Base-by-base conservation (phyloP, 345 rosid species). In the Rubroshorea leprosula region DNA sequence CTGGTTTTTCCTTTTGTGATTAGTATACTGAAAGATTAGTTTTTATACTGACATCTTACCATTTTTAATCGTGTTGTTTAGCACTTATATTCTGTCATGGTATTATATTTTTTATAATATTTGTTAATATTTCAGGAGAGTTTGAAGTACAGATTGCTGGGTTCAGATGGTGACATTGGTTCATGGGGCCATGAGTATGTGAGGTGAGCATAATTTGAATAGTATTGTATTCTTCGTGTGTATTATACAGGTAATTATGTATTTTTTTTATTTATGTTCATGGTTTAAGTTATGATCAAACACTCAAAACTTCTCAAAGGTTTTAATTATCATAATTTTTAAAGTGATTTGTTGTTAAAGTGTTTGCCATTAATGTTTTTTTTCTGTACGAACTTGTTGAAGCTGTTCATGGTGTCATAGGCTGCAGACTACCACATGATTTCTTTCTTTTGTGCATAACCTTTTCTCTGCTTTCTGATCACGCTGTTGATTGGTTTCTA, bases 151-250 rank as follows among this genome's bases (percentile, higher is more conserved):
- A 80, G 95, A 77, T 75, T 94, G 70, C 50, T 79, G 70, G 99
- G 99, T 60, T 73, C 96, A 9, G 90, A 74, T 69, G 89, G 89
- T 62, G 99, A 94, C 69, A 85, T 94, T 45, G 97, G 95, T 69
- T 94, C 96, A 0, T 94, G 96, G 97, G 99, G 96, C 35, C 97
- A 94, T 59, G 96, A 87, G 69, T 90, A 94, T 73, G 99, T 94
- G 43, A 84, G 96, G 91, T 85, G 58, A 65, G 64, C 26, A 31
- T 57, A 26, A 12, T 53, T 16, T 45, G 23, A 18, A 16, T 27
- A 18, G 22, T 6, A 8, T n/a, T n/a, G n/a, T n/a, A n/a, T n/a
- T n/a, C n/a, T n/a, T n/a, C n/a, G n/a, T n/a, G n/a, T n/a, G n/a
- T n/a, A n/a, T n/a, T n/a, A n/a, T n/a, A n/a, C n/a, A n/a, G n/a